Base-by-base conservation (phyloP, 768 basidiomycete species). In the Leucosporidium yakuticum region DNA sequence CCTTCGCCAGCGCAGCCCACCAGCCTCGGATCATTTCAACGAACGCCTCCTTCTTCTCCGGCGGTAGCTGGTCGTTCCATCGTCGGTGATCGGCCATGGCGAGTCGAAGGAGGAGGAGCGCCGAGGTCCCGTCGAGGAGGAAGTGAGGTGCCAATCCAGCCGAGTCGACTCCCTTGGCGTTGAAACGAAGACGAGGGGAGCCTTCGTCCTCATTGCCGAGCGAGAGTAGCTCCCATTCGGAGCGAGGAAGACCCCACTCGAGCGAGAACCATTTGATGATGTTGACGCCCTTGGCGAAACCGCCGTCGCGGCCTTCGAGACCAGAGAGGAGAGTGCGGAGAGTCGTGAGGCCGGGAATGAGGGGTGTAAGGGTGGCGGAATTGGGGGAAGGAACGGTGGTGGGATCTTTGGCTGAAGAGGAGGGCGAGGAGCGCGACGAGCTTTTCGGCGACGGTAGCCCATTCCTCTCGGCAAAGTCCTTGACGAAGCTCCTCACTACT, bases 241-340 rank as follows among this genome's bases (percentile, higher is more conserved):
- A 23, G 7, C 51, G 0, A 4, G 61, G 60, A 12, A 62, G 4
- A 1, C 61, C 61, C 34, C 55, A 67, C 17, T 31, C 49, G 49
- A 58, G 56, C 4, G 34, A 49, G 62, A 59, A 63, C 60, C 66
- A 62, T 44, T 62, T 61, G 66, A 67, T 36, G 21, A 44, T 6
- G 12, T n/a, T 14, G n/a, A n/a, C 14, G 11, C 55, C 60, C 31
- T n/a, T n/a, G 7, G 9, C 12, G 27, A 36, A 66, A 14, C 60
- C 65, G 19, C 25, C n/a, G n/a, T 32, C 23, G 19, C n/a, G 23
- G 17, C 48, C 49, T 32, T 23, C 31, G 9, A 50, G 14, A 49
- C 56, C 61, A 21, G 34, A 29, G 48, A 67, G 25, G 56, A 63
- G 66, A 21, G n/a, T 29, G 9, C 66, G 66, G 9, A 62, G 27